A percentile compares a stretch with the other conserved stretches of the same genome.
These are phyloP conservation scores for Ascoidea tarda DNA, from an alignment of 805 yeast genomes.

Conservation along the genomic window DNA sequence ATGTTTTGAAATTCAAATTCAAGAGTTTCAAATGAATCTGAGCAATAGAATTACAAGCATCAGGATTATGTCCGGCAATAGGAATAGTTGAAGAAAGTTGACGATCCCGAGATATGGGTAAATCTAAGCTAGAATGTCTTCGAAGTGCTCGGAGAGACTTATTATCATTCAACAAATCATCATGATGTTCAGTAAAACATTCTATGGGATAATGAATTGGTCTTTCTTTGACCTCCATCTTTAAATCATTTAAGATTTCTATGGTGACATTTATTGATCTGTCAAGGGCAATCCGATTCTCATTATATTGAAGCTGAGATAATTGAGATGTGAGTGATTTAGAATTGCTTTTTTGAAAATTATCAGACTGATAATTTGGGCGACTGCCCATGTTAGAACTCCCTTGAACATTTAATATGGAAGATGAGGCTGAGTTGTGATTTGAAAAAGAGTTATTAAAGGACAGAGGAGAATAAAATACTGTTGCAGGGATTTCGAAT, in stretches of 20 bases:
- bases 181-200: conserved; percentile 16
- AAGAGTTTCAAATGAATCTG: conserved; percentile 40
- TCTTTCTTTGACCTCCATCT: conserved; percentile 39
- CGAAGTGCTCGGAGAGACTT: conserved; percentile 12
- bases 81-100: conserved; percentile 27
- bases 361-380: no score
- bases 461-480: no score
- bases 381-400: no score
- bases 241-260: conserved; percentile 34
- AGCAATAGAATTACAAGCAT: conserved; percentile 8
- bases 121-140: conserved; percentile 13
- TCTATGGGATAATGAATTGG: conserved; percentile 52
- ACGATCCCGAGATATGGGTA: conserved; percentile 25
- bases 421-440: no score
- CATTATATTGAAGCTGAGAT: conserved; percentile 66
- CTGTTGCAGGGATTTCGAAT: no score
- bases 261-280: conserved; percentile 42
- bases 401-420: no score
- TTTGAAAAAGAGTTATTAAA: no score
- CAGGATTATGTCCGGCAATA: conserved; percentile 8
- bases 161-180: conserved; percentile 16
- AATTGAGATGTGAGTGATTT: conserved; percentile 30
- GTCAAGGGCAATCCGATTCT: conserved; percentile 50
- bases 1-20: conserved; percentile 43
- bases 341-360: background rate